Evolutionary conservation across 2,329 filamentous ascomycete genomes (phyloP), one percentile per base, ranked within the genome.

Genomic region (Fragosphaeria purpurea): DNA sequence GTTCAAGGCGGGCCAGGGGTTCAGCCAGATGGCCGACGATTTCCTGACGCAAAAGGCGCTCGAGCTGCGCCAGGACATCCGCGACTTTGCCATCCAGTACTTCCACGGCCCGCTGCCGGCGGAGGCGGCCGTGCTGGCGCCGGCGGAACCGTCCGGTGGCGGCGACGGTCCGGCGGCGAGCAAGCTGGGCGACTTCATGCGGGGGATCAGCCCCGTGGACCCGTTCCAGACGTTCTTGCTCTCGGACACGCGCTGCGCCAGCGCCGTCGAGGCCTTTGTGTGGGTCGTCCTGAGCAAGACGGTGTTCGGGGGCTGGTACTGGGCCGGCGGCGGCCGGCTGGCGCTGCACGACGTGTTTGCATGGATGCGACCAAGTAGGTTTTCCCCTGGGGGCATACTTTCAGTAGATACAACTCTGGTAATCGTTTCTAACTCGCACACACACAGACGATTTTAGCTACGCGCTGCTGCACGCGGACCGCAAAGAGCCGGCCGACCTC

Each of bases 21-120:
- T 53, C 33, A 37, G 11, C 30, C 44, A 47, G 44, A 45, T 50
- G 45, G 7, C 48, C 33, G 51, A 53, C 42, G 51, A 53, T 22
- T 48, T 48, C 5, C 22, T 50, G 38, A 43, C 45, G 30, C 42
- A 48, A 30, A 40, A 41, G 38, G 45, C 48, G 4, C 32, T 13
- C 12, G 48, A 46, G 48, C 48, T 53, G 48, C 48, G 51, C 45
- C 51, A 53, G 45, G 51, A 53, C 41, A 46, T 53, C 2, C 48
- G 51, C 42, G 48, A 53, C 39, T 53, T 53, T 48, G 41, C 48
- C 35, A 37, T 50, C 12, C 47, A 53, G 45, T 53, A 47, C 33
- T 50, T 53, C 41, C 22, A 32, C 35, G 51, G 46, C 33, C 45
- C 46, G 30, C 22, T 43, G 4, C 32, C 33, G 22, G 44, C 44